Base-by-base conservation (phyloP, 2,329 filamentous ascomycete genomes). In the Beauveria varroae region DNA sequence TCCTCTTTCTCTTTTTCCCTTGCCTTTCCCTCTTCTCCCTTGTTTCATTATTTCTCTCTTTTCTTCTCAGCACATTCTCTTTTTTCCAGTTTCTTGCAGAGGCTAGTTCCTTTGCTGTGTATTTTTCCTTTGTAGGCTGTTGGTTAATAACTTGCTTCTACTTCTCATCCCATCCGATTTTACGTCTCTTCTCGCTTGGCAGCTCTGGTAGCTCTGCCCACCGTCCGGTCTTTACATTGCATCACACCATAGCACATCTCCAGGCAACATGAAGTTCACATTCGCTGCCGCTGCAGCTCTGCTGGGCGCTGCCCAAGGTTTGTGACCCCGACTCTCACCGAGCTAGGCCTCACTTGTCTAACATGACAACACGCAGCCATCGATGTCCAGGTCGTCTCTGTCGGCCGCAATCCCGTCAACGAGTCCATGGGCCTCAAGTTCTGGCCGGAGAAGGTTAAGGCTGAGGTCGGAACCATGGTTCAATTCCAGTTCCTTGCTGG, bases 401-500 rank as follows among this genome's bases (percentile, higher is more conserved):
- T 92, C 62, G 82, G 83, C 64, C 73, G 75, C 66, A 77, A 72
- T 64, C 75, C 69, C 26, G 74, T 78, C 64, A 83, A 82, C 69
- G 78, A 80, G 67, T 77, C 76, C 52, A 73, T 73, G 10, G 73
- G 67, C 44, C 75, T 89, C 62, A 80, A 76, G 64, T 93, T 86
- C 79, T 84, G 76, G 64, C 90, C 90, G 46, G 79, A 88, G 67
- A 86, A 81, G 68, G 72, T 93, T 71, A 79, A 77, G 64, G 89
- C 86, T 37, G 71, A 75, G n/a, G 74, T 78, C 2, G 89, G 90
- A 65, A 79, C 82, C 67, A 81, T 85, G 76, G 79, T 88, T 14
- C 83, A 87, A 74, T 88, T 88, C 78, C 84, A 87, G 73, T 88
- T 88, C 77, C 77, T 79, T 64, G 78, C 77, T 9, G 81, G 80